phyloP scores from a whole-genome alignment of 179 eudicot species.

The Vitellaria paradoxa region DNA sequence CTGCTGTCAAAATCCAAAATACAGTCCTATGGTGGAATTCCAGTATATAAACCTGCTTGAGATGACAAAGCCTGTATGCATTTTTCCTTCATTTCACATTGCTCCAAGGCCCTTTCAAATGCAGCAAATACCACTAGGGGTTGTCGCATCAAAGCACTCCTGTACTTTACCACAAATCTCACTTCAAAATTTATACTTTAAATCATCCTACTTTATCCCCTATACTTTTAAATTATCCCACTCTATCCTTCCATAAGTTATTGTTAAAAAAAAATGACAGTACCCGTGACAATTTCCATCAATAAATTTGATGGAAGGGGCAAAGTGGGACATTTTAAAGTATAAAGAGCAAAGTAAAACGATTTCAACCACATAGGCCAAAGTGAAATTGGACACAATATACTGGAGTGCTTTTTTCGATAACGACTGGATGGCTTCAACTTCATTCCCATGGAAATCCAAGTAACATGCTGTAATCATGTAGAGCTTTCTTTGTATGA shows the following conservation, averaged over 20 bases:
- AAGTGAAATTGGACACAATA: too few species aligned
- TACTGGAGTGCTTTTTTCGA: background rate
- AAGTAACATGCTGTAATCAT: background rate
- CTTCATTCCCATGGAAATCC: background rate
- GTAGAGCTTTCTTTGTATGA: background rate
- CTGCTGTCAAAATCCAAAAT: conserved; percentile 6
- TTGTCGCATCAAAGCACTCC: background rate
- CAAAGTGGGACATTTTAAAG: too few species aligned
- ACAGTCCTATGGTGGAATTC: background rate
- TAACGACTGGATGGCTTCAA: background rate
- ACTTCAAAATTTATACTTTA: too few species aligned
- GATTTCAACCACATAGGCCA: too few species aligned
- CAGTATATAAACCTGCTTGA: background rate
- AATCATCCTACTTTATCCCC: too few species aligned
- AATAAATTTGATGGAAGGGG: too few species aligned
- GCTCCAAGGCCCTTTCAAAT: background rate
- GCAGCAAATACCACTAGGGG: background rate
- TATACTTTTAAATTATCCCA: too few species aligned
- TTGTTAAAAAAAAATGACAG: too few species aligned
- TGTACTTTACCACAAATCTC: too few species aligned
- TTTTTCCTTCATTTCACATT: background rate
- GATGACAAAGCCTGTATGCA: background rate
- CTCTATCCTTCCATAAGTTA: too few species aligned
- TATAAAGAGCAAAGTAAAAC: too few species aligned
- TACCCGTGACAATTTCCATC: too few species aligned